A percentile compares a stretch with the other conserved stretches of the same genome.
These are phyloP conservation scores for Henckelia pumila DNA, from an alignment of 257 asterid genomes.

Conservation along the genomic window DNA sequence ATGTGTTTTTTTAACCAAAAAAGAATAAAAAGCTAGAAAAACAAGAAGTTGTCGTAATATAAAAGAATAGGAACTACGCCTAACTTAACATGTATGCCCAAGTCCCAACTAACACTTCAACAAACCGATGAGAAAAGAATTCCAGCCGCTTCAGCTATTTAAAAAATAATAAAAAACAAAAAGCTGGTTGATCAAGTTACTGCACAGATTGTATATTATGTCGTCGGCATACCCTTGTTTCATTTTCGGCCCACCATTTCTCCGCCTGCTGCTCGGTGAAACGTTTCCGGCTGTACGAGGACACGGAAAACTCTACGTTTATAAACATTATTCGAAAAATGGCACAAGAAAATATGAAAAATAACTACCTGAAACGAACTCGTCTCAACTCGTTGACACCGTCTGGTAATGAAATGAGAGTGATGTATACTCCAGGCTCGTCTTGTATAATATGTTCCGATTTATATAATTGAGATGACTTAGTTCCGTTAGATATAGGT, in stretches of 20 bases:
- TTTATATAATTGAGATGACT: conserved; percentile 41
- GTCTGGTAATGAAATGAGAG: conserved; percentile 49
- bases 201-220: conserved; percentile 47
- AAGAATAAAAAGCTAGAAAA: too few relatives aligned
- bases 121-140: background rate
- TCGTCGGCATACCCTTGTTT: conserved; percentile 49
- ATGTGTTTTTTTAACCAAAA: too few relatives aligned
- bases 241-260: conserved; percentile 87
- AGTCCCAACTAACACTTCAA: background rate
- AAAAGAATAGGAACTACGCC: background rate
- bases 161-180: too few relatives aligned
- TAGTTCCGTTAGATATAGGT: conserved; percentile 37
- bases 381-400: conserved; percentile 75
- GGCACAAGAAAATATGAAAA: background rate
- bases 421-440: conserved; percentile 78
- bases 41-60: too few relatives aligned
- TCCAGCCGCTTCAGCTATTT: background rate
- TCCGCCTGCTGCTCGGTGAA: conserved; percentile 85
- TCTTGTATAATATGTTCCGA: conserved; percentile 60
- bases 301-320: background rate
- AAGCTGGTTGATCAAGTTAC: conserved; percentile 19
- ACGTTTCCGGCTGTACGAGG: conserved; percentile 60
- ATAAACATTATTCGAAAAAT: background rate
- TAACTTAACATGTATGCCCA: background rate
- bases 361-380: conserved; percentile 85